These are phyloP conservation scores for Gremmenia infestans DNA, from an alignment of 2,329 filamentous ascomycete species.

Conservation along the genomic window DNA sequence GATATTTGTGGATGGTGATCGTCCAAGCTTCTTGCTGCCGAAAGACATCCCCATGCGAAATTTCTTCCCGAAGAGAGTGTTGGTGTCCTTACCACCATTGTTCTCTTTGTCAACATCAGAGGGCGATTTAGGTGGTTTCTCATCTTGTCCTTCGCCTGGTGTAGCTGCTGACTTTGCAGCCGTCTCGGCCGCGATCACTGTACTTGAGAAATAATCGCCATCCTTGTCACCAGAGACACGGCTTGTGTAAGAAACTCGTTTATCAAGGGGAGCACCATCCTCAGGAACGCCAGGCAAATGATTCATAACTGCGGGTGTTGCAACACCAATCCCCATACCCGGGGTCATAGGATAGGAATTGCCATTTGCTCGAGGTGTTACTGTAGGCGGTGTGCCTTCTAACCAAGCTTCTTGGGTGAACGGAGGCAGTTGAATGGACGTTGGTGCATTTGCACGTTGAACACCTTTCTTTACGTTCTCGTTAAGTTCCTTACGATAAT, in stretches of 20 bases:
- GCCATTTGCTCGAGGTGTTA: constrained; percentile 62
- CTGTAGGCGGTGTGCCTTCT: constrained; percentile 40
- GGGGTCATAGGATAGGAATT: constrained; percentile 62
- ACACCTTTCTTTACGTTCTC: constrained; percentile 54
- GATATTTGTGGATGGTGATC: constrained; percentile 60
- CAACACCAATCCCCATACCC: constrained; percentile 71
- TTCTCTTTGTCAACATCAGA: constrained; percentile 55
- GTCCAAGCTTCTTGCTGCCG: constrained; percentile 76
- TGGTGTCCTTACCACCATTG: constrained; percentile 50
- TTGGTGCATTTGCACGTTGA: constrained; percentile 54
- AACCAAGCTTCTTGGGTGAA: constrained; percentile 31
- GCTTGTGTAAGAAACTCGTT: constrained; percentile 50
- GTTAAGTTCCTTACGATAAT: constrained; percentile 64
- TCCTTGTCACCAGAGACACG: constrained; percentile 56
- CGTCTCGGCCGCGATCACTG: constrained; percentile 44
- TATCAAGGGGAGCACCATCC: constrained; percentile 47
- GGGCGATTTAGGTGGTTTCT: constrained; percentile 44
- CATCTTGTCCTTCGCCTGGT: constrained; percentile 39
- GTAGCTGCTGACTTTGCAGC: constrained; percentile 42
- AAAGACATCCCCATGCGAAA: constrained; percentile 69
- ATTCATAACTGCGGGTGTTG: constrained; percentile 52
- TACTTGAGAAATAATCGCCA: constrained; percentile 73
- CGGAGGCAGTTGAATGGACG: constrained; percentile 54
- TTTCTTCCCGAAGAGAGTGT: constrained; percentile 73
- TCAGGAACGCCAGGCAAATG: constrained; percentile 45